Evolutionary conservation across 2,329 filamentous ascomycete genomes (phyloP).

Genomic region (Colletotrichum camelliae): DNA sequence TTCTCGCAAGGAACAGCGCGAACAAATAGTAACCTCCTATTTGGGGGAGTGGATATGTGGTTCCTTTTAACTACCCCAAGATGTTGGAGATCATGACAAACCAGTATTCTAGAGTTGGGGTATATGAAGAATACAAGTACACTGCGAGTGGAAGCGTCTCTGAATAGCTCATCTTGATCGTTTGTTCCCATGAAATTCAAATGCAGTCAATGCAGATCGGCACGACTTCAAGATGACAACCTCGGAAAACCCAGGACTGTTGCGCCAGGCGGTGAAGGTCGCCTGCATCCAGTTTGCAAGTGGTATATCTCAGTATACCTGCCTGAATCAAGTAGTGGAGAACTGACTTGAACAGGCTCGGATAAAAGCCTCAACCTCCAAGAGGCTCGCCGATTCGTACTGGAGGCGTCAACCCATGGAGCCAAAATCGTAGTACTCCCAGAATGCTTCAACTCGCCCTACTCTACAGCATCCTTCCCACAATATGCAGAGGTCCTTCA

Average conservation of each 20-base stretch:
- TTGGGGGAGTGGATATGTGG: neutral
- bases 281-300: conserved; percentile 80
- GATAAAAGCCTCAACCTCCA: conserved; percentile 87
- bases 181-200: too few relatives aligned
- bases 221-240: neutral
- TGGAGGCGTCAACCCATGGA: conserved; percentile 76
- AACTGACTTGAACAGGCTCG: conserved; percentile 57
- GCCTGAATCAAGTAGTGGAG: neutral
- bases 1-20: too few relatives aligned
- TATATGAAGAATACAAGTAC: neutral
- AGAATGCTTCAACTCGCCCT: conserved; percentile 99
- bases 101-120: neutral
- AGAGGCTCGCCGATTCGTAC: conserved; percentile 80
- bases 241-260: neutral
- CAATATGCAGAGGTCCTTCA: conserved; percentile 87
- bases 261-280: conserved; percentile 71
- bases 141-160: neutral
- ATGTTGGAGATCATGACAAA: neutral
- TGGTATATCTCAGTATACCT: conserved; percentile 29
- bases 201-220: too few relatives aligned
- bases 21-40: neutral
- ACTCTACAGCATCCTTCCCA: conserved; percentile 89
- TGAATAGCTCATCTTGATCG: too few relatives aligned
- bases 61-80: neutral
- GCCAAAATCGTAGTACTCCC: conserved; percentile 89